phyloP scores from a whole-genome alignment of 768 basidiomycete species.

The Panaeolus papilionaceus region DNA sequence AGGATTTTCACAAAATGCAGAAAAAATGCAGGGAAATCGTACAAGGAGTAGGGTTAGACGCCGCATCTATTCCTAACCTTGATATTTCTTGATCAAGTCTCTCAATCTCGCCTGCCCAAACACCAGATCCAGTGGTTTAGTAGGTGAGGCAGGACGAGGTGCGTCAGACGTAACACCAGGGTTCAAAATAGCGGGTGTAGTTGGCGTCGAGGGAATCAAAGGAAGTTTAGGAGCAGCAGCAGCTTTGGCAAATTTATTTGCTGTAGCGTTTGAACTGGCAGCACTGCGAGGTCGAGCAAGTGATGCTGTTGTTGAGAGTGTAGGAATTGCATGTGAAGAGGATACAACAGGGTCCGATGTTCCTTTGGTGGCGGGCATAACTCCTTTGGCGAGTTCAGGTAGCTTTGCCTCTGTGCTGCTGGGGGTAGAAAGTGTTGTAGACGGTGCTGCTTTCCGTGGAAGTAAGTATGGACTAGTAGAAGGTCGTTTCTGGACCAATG shows the following conservation, averaged over 20 bases:
- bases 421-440: slow-evolving; percentile 26
- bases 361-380: slow-evolving; percentile 58
- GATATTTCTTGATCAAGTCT: slow-evolving; percentile 85
- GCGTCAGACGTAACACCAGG: slow-evolving; percentile 24
- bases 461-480: slow-evolving; percentile 22
- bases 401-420: slow-evolving; percentile 25
- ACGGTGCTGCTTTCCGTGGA: slow-evolving; percentile 21
- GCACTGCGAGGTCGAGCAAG: slow-evolving; percentile 55
- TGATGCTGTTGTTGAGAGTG: slow-evolving; percentile 78
- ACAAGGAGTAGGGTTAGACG: background rate
- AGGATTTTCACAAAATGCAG: background rate
- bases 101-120: slow-evolving; percentile 81
- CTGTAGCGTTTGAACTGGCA: slow-evolving; percentile 17
- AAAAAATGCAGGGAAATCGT: background rate
- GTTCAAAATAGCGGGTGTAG: slow-evolving; percentile 17
- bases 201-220: slow-evolving; percentile 25
- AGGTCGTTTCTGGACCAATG: slow-evolving; percentile 24
- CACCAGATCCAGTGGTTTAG: slow-evolving; percentile 55
- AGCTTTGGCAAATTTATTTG: slow-evolving; percentile 12
- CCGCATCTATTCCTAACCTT: slow-evolving; percentile 39
- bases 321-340: slow-evolving; percentile 75
- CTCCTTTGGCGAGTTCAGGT: slow-evolving; percentile 27
- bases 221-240: slow-evolving; percentile 35
- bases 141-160: slow-evolving; percentile 29
- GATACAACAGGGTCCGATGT: slow-evolving; percentile 71